Percentiles rank a stretch among this genome's conserved stretches.
These are phyloP conservation scores for Erigeron philadelphicus DNA, from an alignment of 140 eudicot genomes.

Conservation along the genomic window DNA sequence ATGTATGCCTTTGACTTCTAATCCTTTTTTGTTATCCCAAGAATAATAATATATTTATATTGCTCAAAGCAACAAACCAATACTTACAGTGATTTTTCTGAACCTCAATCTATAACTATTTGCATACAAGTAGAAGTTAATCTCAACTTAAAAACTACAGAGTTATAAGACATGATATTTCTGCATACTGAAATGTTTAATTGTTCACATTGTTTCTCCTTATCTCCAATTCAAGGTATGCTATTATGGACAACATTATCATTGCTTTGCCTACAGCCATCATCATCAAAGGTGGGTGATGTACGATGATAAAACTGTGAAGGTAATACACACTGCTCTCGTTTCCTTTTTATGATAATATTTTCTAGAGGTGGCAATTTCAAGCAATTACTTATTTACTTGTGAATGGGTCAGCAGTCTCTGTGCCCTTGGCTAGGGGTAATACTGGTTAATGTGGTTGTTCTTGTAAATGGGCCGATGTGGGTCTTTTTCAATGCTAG, in stretches of 20 bases:
- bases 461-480: not conserved
- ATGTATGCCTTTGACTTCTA: not conserved
- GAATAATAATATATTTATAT: not conserved
- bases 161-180: not conserved
- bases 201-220: slow-evolving; percentile 2
- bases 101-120: not conserved
- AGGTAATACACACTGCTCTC: slow-evolving; percentile 33
- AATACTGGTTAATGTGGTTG: not conserved
- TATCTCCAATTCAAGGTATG: slow-evolving; percentile 53
- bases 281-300: slow-evolving; percentile 64
- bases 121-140: not conserved
- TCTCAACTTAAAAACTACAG: not conserved
- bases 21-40: not conserved
- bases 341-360: slow-evolving; percentile 8
- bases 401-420: not conserved
- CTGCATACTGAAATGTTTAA: not conserved
- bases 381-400: not conserved
- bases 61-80: not conserved
- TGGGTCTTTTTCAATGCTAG: not conserved
- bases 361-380: not conserved
- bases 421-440: no score
- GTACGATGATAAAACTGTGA: slow-evolving; percentile 86
- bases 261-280: slow-evolving; percentile 80
- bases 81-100: not conserved
- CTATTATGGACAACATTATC: slow-evolving; percentile 88